phyloP scores from a whole-genome alignment of 345 rosid species.

The Excoecaria agallocha region DNA sequence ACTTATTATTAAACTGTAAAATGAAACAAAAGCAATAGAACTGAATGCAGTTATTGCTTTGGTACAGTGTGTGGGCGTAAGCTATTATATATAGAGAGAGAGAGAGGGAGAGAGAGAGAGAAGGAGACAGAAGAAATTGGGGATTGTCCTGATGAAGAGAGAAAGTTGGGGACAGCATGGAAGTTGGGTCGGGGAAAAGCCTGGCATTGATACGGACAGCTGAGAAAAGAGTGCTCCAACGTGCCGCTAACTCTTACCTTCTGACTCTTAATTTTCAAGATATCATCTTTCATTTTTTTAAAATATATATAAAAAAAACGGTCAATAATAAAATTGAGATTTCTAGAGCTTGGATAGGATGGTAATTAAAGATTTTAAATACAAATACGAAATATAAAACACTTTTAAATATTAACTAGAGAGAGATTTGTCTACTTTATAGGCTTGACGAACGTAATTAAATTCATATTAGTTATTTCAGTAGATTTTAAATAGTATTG shows the following conservation, averaged over 20 bases:
- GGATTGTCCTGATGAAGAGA: slow-evolving; percentile 26
- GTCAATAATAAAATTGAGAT: no score
- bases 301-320: no score
- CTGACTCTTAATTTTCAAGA: no score
- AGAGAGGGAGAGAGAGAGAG: background rate
- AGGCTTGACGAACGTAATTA: no score
- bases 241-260: slow-evolving; percentile 29
- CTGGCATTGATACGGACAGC: slow-evolving; percentile 55
- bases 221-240: slow-evolving; percentile 29
- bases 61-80: background rate
- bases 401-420: no score
- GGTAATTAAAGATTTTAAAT: no score
- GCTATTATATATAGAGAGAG: background rate
- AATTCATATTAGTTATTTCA: no score
- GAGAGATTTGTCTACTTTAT: no score
- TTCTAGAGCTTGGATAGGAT: no score
- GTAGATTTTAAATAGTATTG: no score
- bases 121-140: slow-evolving; percentile 18
- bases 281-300: no score
- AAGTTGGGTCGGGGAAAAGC: slow-evolving; percentile 64
- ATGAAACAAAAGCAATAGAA: slow-evolving; percentile 9
- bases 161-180: slow-evolving; percentile 44
- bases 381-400: no score
- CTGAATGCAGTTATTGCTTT: slow-evolving; percentile 13
- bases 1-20: background rate